Conservation (phyloP, 306 rosid genomes). For the Pterocarpus macrocarpus region DNA sequence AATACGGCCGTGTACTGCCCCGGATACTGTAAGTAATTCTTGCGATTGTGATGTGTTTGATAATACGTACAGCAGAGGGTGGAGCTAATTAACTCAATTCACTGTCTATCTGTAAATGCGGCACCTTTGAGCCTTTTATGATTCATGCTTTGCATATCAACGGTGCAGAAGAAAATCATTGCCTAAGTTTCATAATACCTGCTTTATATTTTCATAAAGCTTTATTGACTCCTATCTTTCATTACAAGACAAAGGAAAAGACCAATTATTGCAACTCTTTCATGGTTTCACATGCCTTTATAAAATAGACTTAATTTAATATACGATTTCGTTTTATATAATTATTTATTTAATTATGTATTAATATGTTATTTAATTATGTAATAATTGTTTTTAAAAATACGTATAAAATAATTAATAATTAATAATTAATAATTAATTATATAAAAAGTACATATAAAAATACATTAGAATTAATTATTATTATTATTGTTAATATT, state of each 20-base stretch:
- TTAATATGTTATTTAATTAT: too few relatives aligned
- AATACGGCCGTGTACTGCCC: too few relatives aligned
- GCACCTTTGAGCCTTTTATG: constrained; percentile 31
- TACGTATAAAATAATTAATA: too few relatives aligned
- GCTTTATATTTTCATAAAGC: not conserved
- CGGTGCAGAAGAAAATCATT: constrained; percentile 28
- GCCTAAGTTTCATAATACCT: constrained; percentile 36
- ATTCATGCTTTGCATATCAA: constrained; percentile 35
- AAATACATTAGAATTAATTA: too few relatives aligned
- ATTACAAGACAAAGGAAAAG: constrained; percentile 1
- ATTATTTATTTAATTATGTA: not conserved
- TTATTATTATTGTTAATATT: too few relatives aligned
- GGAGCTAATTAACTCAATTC: not conserved
- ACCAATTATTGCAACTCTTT: not conserved
- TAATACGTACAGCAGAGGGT: not conserved
- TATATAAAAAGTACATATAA: too few relatives aligned
- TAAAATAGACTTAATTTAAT: not conserved
- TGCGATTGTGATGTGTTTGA: not conserved
- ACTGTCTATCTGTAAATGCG: constrained; percentile 29
- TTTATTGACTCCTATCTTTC: constrained; percentile 21
- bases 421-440: too few relatives aligned
- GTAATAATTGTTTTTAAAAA: not conserved
- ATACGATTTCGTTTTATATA: too few relatives aligned
- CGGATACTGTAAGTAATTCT: too few relatives aligned
- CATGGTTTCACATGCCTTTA: not conserved